Evolutionary conservation across 1,139 yeast genomes (phyloP).

Genomic region (Taiozyma sp.): DNA sequence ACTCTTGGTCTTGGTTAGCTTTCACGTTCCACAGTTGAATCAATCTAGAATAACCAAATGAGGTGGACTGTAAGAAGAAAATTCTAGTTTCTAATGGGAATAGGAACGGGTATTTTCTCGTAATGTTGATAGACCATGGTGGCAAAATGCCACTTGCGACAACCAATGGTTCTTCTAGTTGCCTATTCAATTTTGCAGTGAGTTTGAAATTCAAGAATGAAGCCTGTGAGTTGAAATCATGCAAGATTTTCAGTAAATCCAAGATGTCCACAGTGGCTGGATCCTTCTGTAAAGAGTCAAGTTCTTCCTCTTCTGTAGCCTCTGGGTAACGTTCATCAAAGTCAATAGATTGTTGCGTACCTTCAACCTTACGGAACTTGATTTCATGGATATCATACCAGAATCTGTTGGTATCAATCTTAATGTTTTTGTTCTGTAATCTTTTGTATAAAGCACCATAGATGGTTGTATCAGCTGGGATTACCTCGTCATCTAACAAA

Average conservation of each 20-base stretch:
- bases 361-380: conserved; percentile 42
- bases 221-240: conserved; percentile 28
- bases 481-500: conserved; percentile 49
- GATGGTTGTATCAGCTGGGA: conserved; percentile 69
- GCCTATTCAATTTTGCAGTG: conserved; percentile 82
- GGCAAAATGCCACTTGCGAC: conserved; percentile 89
- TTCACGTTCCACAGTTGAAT: conserved; percentile 73
- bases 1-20: conserved; percentile 34
- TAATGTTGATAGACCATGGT: conserved; percentile 72
- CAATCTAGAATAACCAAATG: conserved; percentile 85
- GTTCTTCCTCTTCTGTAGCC: conserved; percentile 26
- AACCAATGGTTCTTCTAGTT: conserved; percentile 82
- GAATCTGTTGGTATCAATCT: conserved; percentile 43
- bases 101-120: conserved; percentile 71
- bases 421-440: conserved; percentile 33
- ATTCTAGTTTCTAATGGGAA: conserved; percentile 82
- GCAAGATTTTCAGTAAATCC: conserved; percentile 48
- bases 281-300: conserved; percentile 30
- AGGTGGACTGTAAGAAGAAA: conserved; percentile 76
- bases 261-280: conserved; percentile 44
- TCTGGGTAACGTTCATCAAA: conserved; percentile 28
- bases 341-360: conserved; percentile 16
- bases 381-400: conserved; percentile 58
- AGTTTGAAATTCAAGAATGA: conserved; percentile 73
- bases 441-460: conserved; percentile 72